Evolutionary conservation across 2,329 filamentous ascomycete genomes (phyloP), one percentile per base, ranked within the genome.

Genomic region (Pyricularia sp.): DNA sequence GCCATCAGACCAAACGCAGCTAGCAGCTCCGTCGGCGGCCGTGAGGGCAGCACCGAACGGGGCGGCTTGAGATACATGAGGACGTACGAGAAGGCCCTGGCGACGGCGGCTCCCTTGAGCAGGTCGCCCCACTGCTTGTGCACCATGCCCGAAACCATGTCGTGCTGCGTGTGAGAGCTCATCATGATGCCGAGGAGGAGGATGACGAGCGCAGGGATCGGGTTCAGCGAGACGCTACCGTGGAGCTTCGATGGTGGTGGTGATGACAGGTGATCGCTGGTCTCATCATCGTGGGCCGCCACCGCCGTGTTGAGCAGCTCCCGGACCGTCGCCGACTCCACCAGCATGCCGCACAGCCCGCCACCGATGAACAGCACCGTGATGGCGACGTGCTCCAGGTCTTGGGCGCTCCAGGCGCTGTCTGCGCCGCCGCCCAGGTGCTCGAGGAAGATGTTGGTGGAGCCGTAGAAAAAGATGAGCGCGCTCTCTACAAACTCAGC

Each of bases 51-150:
- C 67, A 90, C 83, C 0, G 91, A 96, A 31, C 81, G 88, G 1
- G 93, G 92, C 19, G 93, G 92, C 69, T 86, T 87, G 64, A 97
- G 78, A 75, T 89, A 97, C 66, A 91, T 76, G 55, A 93, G 76
- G 5, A 94, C 75, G 73, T 97, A 97, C 7, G 92, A 96, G 65
- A 90, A 77, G 1, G 82, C 86, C 61, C 93, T 86, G 28, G 91
- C 87, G 66, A 96, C 81, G 0, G 92, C 88, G 65, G 91, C 93
- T 30, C 88, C 91, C 61, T 90, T 83, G 64, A 97, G 82, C 69
- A 97, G 82, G 71, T 86, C 87, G 30, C 93, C 93, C 93, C 93
- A 97, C 75, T 97, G 93, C 72, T 88, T 88, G 77, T 97, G 93
- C 62, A 97, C 84, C 90, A 94, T 96, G 69, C 87, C 90, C 10